phyloP scores from a whole-genome alignment of 352 stramenopile species.

The Elongisporangium anandrum region DNA sequence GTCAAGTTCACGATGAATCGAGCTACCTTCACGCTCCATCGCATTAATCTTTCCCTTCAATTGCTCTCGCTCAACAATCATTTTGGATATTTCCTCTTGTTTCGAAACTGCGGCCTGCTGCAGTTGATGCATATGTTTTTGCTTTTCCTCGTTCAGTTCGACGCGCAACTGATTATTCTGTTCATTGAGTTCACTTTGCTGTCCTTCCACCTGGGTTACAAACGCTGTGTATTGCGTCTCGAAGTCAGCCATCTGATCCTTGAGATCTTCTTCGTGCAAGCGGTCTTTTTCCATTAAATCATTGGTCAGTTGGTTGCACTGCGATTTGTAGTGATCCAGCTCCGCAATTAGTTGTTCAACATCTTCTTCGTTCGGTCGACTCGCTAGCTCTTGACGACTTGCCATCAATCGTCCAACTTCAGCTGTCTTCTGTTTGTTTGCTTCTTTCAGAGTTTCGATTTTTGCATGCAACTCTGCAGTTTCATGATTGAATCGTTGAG shows the following conservation, averaged over 20 bases:
- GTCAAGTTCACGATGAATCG: conserved; percentile 49
- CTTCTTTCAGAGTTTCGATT: conserved; percentile 41
- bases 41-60: conserved; percentile 31
- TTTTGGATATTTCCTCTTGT: conserved; percentile 43
- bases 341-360: conserved; percentile 42
- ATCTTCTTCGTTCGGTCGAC: conserved; percentile 17
- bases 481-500: conserved; percentile 31
- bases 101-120: conserved; percentile 20
- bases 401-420: conserved; percentile 50
- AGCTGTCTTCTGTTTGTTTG: conserved; percentile 44
- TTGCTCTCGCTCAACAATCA: conserved; percentile 42
- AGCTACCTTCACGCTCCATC: conserved; percentile 32
- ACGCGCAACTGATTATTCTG: conserved; percentile 55
- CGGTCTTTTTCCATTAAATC: conserved; percentile 44
- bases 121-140: conserved; percentile 27
- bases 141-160: conserved; percentile 40
- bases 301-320: conserved; percentile 39
- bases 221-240: conserved; percentile 60
- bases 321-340: conserved; percentile 22
- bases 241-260: conserved; percentile 40
- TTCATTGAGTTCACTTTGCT: conserved; percentile 38
- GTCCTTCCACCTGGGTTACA: conserved; percentile 40
- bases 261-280: conserved; percentile 37
- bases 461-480: conserved; percentile 35
- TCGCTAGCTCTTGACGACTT: conserved; percentile 31